phyloP scores from a whole-genome alignment of 2,329 filamentous ascomycete species.

The Verticillium longisporum region DNA sequence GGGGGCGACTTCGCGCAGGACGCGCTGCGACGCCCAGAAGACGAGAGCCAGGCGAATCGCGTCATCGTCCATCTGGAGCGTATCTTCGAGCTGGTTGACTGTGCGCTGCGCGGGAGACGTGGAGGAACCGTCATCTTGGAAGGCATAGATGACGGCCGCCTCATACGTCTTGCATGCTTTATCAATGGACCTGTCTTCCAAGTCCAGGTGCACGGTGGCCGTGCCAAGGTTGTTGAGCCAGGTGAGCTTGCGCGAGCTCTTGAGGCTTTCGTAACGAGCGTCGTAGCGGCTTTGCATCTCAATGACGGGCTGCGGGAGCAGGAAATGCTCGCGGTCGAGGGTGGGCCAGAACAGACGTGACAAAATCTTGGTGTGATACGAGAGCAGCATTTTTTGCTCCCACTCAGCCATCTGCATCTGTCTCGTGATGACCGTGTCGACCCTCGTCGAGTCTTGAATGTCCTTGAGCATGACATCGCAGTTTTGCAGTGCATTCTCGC shows the following conservation, averaged over 20 bases:
- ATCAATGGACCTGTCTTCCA: slow-evolving; percentile 70
- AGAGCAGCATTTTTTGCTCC: slow-evolving; percentile 17
- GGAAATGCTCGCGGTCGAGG: slow-evolving; percentile 63
- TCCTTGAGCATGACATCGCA: slow-evolving; percentile 98
- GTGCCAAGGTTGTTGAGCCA: slow-evolving; percentile 82
- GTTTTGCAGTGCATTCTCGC: slow-evolving; percentile 77
- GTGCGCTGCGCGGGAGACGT: slow-evolving; percentile 30
- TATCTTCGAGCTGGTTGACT: slow-evolving; percentile 46
- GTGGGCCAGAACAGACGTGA: slow-evolving; percentile 92
- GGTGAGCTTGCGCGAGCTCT: slow-evolving; percentile 76
- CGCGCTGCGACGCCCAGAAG: slow-evolving; percentile 63
- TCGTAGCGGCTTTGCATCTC: slow-evolving; percentile 65
- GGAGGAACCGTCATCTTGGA: slow-evolving; percentile 40
- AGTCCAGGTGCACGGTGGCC: slow-evolving; percentile 71
- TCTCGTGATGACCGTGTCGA: slow-evolving; percentile 62
- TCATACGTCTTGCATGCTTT: slow-evolving; percentile 77
- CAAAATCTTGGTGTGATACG: slow-evolving; percentile 75
- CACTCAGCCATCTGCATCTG: slow-evolving; percentile 13
- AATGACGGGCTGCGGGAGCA: slow-evolving; percentile 51
- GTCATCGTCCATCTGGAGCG: slow-evolving; percentile 67
- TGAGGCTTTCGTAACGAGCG: slow-evolving; percentile 69
- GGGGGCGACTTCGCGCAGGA: slow-evolving; percentile 50
- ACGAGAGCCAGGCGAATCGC: slow-evolving; percentile 59
- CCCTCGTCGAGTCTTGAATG: slow-evolving; percentile 71
- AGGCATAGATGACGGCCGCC: slow-evolving; percentile 80